Evolutionary conservation across 208 protist species (phyloP).

Genomic region (Trypanosoma cruzi): DNA sequence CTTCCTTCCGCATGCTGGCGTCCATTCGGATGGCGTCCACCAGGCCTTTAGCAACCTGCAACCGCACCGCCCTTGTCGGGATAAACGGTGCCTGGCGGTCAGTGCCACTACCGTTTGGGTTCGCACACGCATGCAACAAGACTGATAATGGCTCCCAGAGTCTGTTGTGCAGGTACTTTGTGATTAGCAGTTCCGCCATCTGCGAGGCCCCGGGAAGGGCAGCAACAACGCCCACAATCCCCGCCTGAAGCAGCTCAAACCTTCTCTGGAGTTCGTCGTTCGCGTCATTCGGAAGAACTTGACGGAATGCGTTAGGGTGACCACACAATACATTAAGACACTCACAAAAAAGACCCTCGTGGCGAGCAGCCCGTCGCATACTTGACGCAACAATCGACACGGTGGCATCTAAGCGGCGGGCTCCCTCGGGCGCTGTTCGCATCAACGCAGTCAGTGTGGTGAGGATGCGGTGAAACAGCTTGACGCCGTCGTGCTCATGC

Average conservation of each 20-base stretch:
- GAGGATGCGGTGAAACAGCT: constrained; percentile 73
- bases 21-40: constrained; percentile 3
- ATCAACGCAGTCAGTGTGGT: constrained; percentile 42
- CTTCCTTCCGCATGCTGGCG: background rate
- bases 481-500: constrained; percentile 45
- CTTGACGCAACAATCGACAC: constrained; percentile 36
- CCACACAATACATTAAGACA: constrained; percentile 52
- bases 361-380: constrained; percentile 48
- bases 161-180: constrained; percentile 31
- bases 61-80: background rate
- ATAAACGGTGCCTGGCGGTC: background rate
- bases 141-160: constrained; percentile 15
- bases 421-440: constrained; percentile 34
- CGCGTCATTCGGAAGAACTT: constrained; percentile 27
- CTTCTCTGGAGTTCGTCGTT: constrained; percentile 21
- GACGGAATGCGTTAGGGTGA: constrained; percentile 29
- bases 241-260: constrained; percentile 45
- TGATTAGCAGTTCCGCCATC: constrained; percentile 29
- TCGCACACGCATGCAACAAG: background rate
- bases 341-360: constrained; percentile 44
- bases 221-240: constrained; percentile 33
- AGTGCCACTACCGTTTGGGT: background rate
- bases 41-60: constrained; percentile 10
- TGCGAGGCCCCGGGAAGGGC: constrained; percentile 39
- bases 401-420: constrained; percentile 38